phyloP scores from a whole-genome alignment of 805 yeast genomes.

The Candida ortonii region DNA sequence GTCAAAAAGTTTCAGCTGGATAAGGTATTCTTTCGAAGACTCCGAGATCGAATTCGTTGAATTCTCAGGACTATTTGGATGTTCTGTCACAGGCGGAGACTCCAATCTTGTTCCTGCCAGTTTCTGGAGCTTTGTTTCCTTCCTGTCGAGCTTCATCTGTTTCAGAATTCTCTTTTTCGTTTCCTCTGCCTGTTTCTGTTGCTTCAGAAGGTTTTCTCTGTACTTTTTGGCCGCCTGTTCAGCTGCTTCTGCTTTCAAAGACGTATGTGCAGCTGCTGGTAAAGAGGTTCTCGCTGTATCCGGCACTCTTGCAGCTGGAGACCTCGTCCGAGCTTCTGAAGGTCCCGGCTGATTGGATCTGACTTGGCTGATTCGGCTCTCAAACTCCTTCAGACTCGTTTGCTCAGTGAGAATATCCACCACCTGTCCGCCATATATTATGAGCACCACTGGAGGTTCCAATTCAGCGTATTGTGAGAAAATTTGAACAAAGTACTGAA shows the following conservation, averaged over 20 bases:
- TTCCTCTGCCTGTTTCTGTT: slow-evolving; percentile 37
- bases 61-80: too few species aligned
- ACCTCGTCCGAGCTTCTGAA: slow-evolving; percentile 8
- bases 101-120: slow-evolving; percentile 18
- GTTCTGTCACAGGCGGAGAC: slow-evolving; percentile 16
- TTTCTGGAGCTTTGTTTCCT: slow-evolving; percentile 17
- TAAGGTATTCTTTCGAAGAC: slow-evolving; percentile 42
- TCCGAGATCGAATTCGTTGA: slow-evolving; percentile 18
- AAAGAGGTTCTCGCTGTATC: slow-evolving; percentile 1
- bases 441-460: slow-evolving; percentile 52
- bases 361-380: too few species aligned
- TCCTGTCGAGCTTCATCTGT: slow-evolving; percentile 50
- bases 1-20: slow-evolving; percentile 58
- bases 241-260: slow-evolving; percentile 41
- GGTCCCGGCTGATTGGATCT: slow-evolving; percentile 25
- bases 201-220: slow-evolving; percentile 37
- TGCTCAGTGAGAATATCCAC: slow-evolving; percentile 41
- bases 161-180: slow-evolving; percentile 57
- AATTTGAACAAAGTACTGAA: slow-evolving; percentile 49
- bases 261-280: slow-evolving; percentile 9
- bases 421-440: slow-evolving; percentile 48
- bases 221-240: slow-evolving; percentile 38
- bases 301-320: slow-evolving; percentile 10
- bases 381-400: slow-evolving; percentile 28
- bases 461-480: slow-evolving; percentile 42